phyloP scores from a whole-genome alignment of 495 filamentous ascomycete genomes.

The Lophiostoma macrostomum region DNA sequence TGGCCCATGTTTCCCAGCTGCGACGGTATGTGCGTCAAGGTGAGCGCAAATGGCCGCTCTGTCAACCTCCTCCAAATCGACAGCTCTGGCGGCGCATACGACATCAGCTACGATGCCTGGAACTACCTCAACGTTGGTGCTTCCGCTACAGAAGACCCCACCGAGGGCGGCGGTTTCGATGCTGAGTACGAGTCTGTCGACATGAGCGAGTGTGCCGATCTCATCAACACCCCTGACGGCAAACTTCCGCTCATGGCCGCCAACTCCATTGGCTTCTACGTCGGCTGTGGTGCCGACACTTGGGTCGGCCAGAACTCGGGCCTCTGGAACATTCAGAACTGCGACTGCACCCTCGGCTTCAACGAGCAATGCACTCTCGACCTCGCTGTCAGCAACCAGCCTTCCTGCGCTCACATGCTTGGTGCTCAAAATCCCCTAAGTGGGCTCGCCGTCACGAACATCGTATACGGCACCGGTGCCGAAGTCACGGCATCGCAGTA shows the following conservation, averaged over 20 bases:
- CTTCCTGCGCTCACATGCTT: slow-evolving; percentile 19
- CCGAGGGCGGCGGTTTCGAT: slow-evolving; percentile 18
- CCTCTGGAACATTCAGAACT: slow-evolving; percentile 26
- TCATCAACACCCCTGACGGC: slow-evolving; percentile 14
- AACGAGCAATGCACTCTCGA: slow-evolving; percentile 19
- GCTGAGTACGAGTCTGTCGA: slow-evolving; percentile 9
- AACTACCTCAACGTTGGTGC: slow-evolving; percentile 24
- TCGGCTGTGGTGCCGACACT: slow-evolving; percentile 7
- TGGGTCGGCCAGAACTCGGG: slow-evolving; percentile 18
- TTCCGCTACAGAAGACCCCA: slow-evolving; percentile 8
- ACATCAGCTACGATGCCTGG: slow-evolving; percentile 31
- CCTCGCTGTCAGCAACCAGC: slow-evolving; percentile 26
- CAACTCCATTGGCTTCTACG: slow-evolving; percentile 24
- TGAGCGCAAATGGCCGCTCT: slow-evolving; percentile 17
- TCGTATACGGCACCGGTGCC: slow-evolving; percentile 14
- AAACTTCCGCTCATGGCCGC: slow-evolving; percentile 27
- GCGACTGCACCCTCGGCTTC: slow-evolving; percentile 20
- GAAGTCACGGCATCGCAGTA: not conserved
- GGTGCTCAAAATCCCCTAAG: slow-evolving; percentile 7
- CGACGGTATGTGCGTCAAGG: slow-evolving; percentile 13
- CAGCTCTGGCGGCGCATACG: slow-evolving; percentile 23
- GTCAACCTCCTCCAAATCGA: slow-evolving; percentile 27
- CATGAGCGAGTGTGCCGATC: slow-evolving; percentile 10
- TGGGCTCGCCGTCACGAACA: slow-evolving; percentile 1
- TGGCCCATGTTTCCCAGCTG: slow-evolving; percentile 19